Evolutionary conservation across 1,284 basidiomycete species (phyloP).

Genomic region (Ceratobasidium sp.): DNA sequence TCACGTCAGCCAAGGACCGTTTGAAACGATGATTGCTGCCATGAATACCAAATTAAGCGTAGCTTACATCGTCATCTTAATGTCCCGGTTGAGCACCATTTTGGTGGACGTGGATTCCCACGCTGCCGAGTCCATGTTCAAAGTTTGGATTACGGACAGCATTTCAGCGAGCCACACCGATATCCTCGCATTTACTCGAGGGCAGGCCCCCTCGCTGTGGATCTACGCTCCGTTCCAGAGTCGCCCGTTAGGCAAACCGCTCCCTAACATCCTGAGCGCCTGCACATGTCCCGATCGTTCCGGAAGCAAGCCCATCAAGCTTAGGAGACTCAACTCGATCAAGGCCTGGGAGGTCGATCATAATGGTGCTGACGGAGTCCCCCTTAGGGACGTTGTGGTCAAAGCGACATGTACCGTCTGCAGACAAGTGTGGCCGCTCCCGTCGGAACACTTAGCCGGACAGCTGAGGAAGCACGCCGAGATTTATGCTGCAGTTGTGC

Average conservation of each 20-base stretch:
- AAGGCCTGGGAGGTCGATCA: conserved; percentile 27
- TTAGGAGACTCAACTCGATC: neutral
- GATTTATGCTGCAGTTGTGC: neutral
- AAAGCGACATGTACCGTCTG: neutral
- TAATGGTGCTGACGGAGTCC: neutral
- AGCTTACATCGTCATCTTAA: conserved; percentile 10
- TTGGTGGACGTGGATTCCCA: neutral
- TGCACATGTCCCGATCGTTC: conserved; percentile 5
- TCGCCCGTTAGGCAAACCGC: conserved; percentile 18
- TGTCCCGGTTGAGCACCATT: neutral
- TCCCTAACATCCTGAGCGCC: conserved; percentile 19
- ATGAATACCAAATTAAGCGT: conserved; percentile 15
- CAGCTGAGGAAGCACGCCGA: neutral
- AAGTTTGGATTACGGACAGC: conserved; percentile 15
- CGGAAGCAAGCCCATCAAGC: neutral
- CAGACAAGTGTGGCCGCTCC: conserved; percentile 12
- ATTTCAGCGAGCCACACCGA: conserved; percentile 14
- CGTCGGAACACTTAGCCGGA: neutral
- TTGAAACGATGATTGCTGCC: conserved; percentile 1
- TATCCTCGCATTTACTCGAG: neutral
- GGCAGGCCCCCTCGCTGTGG: neutral
- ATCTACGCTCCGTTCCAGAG: conserved; percentile 35
- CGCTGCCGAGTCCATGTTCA: neutral
- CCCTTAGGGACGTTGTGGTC: neutral
- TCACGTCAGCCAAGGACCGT: neutral